Conservation (phyloP, 495 filamentous ascomycete genomes). For the Penicillium cosmopolitanum region DNA sequence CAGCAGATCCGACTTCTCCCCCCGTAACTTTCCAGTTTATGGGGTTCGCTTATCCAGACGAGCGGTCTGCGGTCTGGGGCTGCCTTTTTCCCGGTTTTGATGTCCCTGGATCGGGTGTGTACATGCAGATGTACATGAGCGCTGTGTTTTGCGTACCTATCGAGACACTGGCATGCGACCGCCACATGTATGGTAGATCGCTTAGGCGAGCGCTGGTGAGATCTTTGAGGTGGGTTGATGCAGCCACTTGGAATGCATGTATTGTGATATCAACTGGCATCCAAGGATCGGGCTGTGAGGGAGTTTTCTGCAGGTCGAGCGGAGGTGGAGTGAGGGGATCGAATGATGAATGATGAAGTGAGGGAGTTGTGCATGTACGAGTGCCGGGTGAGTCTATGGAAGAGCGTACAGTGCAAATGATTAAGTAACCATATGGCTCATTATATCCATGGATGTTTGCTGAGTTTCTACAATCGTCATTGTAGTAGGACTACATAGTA, state of each 20-base stretch:
- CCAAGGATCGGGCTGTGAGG: not conserved
- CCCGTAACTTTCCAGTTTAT: slow-evolving; percentile 30
- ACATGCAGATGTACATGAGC: no score
- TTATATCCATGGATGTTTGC: no score
- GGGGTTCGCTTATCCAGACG: slow-evolving; percentile 29
- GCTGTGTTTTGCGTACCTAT: no score
- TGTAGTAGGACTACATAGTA: no score
- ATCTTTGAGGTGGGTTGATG: not conserved
- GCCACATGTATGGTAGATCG: slow-evolving; percentile 5
- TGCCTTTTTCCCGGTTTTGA: not conserved
- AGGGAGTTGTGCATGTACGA: not conserved
- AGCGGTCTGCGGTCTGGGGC: slow-evolving; percentile 17
- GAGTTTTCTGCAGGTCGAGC: not conserved
- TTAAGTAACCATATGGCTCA: no score
- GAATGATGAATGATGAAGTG: not conserved
- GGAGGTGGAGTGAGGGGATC: not conserved
- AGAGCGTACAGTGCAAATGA: no score
- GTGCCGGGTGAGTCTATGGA: not conserved
- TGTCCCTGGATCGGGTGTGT: not conserved
- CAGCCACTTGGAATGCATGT: not conserved
- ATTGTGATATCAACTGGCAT: slow-evolving; percentile 11
- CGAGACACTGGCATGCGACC: not conserved
- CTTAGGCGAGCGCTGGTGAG: not conserved
- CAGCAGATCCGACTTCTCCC: slow-evolving; percentile 15
- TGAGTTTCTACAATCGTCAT: no score